phyloP scores from a whole-genome alignment of 805 yeast species.

The Metschnikowia reukaufii region DNA sequence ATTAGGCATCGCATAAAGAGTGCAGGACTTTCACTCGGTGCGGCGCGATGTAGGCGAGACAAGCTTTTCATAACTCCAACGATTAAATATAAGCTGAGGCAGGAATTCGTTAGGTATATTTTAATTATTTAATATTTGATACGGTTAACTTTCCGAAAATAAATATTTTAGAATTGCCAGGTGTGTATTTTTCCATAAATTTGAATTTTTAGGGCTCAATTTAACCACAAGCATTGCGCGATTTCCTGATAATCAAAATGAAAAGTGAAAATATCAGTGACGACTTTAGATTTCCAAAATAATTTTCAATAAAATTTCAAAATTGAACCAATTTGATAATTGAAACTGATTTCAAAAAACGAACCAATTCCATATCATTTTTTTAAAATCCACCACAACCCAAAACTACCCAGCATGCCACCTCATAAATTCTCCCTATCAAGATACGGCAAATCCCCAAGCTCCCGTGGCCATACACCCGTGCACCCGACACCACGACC shows the following conservation, averaged over 20 bases:
- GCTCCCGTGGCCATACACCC: slow-evolving; percentile 7
- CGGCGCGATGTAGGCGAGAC: slow-evolving; percentile 3
- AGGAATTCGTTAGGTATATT: too few relatives aligned
- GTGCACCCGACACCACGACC: slow-evolving; percentile 10
- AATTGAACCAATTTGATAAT: too few relatives aligned
- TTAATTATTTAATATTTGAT: not conserved
- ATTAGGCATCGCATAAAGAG: slow-evolving; percentile 20
- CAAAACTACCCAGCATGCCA: too few relatives aligned
- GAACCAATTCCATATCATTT: too few relatives aligned
- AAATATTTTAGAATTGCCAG: not conserved
- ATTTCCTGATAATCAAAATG: too few relatives aligned
- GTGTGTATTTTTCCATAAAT: not conserved
- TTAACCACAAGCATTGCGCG: too few relatives aligned
- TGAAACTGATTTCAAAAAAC: too few relatives aligned
- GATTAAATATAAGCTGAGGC: too few relatives aligned
- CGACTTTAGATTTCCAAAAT: too few relatives aligned
- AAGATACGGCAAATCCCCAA: not conserved
- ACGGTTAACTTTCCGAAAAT: not conserved
- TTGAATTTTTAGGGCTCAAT: not conserved
- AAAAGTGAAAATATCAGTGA: too few relatives aligned
- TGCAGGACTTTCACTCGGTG: slow-evolving; percentile 16
- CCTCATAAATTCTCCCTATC: too few relatives aligned
- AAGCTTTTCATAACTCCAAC: not conserved
- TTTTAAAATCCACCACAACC: too few relatives aligned
- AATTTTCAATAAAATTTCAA: not conserved